These are phyloP conservation scores for Phytophthora brassicae DNA, from an alignment of 352 stramenopile species.

Conservation along the genomic window DNA sequence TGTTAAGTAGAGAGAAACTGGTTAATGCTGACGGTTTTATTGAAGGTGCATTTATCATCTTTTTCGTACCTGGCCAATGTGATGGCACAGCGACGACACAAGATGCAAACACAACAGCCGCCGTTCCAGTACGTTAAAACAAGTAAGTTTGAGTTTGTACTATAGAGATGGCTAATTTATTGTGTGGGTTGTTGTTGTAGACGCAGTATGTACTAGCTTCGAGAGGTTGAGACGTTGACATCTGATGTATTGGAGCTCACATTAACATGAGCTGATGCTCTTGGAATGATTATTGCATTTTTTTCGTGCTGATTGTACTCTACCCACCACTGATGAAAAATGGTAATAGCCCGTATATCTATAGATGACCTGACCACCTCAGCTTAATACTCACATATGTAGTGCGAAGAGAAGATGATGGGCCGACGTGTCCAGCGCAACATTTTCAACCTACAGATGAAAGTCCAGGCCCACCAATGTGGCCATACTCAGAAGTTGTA, in stretches of 20 bases:
- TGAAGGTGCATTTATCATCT: conserved; percentile 47
- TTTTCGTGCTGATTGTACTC: not conserved
- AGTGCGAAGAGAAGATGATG: too few relatives aligned
- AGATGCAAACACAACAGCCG: conserved; percentile 31
- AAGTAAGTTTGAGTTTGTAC: too few relatives aligned
- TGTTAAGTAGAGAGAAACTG: not conserved
- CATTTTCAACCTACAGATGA: conserved; percentile 48
- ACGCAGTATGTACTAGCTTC: conserved; percentile 47
- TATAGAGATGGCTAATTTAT: too few relatives aligned
- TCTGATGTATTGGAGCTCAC: not conserved
- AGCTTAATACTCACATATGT: conserved; percentile 58
- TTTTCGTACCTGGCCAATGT: conserved; percentile 59
- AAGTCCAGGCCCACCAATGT: too few relatives aligned
- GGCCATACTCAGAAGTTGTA: too few relatives aligned
- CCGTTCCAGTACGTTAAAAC: conserved; percentile 29
- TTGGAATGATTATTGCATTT: conserved; percentile 6
- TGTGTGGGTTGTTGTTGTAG: conserved; percentile 13
- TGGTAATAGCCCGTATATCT: too few relatives aligned
- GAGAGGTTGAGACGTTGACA: not conserved
- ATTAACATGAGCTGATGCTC: not conserved
- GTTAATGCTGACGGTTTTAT: not conserved
- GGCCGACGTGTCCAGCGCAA: conserved; percentile 39
- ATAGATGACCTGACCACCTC: too few relatives aligned
- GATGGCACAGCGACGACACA: conserved; percentile 50
- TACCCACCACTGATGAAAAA: too few relatives aligned